A percentile compares a stretch with the other conserved stretches of the same genome.
Evolutionary conservation across 2,329 filamentous ascomycete species (phyloP).

Genomic region (Stylonectria norvegica): DNA sequence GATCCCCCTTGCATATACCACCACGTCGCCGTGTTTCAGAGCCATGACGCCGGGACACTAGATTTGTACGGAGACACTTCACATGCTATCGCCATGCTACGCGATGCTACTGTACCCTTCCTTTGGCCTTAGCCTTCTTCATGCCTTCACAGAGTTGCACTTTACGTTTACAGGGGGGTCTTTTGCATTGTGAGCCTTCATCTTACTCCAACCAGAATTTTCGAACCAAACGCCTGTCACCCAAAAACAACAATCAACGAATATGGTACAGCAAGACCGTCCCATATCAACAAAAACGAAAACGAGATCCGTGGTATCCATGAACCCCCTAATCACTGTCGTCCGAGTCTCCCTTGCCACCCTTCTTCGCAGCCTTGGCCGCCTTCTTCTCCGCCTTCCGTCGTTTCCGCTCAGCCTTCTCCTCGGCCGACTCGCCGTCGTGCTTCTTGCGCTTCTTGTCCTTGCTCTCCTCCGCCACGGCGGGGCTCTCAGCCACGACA

Average conservation of each 20-base stretch:
- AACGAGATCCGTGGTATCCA: constrained; percentile 21
- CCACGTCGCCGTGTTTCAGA: too few relatives aligned
- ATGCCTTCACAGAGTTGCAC: too few relatives aligned
- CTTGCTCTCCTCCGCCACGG: constrained; percentile 53
- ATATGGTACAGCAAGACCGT: constrained; percentile 28
- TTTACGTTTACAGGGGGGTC: too few relatives aligned
- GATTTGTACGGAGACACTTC: too few relatives aligned
- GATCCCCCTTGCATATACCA: too few relatives aligned
- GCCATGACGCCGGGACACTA: too few relatives aligned
- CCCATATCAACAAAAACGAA: constrained; percentile 24
- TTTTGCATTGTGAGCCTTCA: constrained; percentile 28
- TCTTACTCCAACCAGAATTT: constrained; percentile 31
- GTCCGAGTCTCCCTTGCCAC: constrained; percentile 48
- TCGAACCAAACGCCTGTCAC: constrained; percentile 29
- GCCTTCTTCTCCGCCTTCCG: constrained; percentile 60
- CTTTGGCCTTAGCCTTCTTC: too few relatives aligned
- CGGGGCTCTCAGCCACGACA: constrained; percentile 35
- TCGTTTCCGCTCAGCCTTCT: constrained; percentile 59
- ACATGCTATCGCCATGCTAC: too few relatives aligned
- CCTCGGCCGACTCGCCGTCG: constrained; percentile 70
- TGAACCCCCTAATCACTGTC: constrained; percentile 46
- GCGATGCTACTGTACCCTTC: too few relatives aligned
- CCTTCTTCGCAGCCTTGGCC: constrained; percentile 55
- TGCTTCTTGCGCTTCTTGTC: constrained; percentile 76
- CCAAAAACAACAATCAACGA: constrained; percentile 13